These are phyloP conservation scores for Gnomoniopsis sp. DNA, from an alignment of 2,329 filamentous ascomycete species.

Conservation along the genomic window DNA sequence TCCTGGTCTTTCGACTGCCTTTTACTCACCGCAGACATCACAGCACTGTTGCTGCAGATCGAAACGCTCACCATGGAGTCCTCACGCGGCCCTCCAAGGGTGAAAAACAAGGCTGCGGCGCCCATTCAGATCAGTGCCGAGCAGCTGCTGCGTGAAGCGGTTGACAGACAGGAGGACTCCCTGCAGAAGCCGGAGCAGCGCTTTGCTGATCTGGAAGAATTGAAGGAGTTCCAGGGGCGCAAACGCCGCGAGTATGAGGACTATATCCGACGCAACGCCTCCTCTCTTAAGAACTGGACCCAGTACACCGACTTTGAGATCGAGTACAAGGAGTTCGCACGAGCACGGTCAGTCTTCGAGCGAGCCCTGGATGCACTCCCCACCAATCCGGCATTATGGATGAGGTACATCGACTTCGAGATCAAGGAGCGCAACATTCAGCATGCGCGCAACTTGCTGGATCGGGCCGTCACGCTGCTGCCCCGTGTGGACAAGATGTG, in stretches of 20 bases:
- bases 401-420: constrained; percentile 86
- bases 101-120: constrained; percentile 98
- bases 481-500: constrained; percentile 93
- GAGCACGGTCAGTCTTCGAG: constrained; percentile 91
- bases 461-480: constrained; percentile 88
- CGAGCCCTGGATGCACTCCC: constrained; percentile 88
- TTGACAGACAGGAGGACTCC: constrained; percentile 87
- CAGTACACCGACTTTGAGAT: constrained; percentile 96
- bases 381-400: constrained; percentile 83
- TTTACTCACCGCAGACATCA: neutral
- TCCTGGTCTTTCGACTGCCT: neutral
- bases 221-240: constrained; percentile 94
- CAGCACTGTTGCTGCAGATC: neutral
- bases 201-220: constrained; percentile 93
- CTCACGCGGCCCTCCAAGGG: constrained; percentile 84
- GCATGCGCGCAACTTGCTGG: constrained; percentile 89
- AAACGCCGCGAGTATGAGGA: constrained; percentile 97
- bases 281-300: constrained; percentile 99
- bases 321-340: constrained; percentile 94
- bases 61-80: constrained; percentile 68
- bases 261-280: constrained; percentile 90
- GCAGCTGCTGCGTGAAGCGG: constrained; percentile 93
- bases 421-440: constrained; percentile 97
- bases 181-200: constrained; percentile 90
- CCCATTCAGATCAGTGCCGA: constrained; percentile 91